phyloP scores from a whole-genome alignment of 208 protist species.

The Acanthamoeba divionensis region DNA sequence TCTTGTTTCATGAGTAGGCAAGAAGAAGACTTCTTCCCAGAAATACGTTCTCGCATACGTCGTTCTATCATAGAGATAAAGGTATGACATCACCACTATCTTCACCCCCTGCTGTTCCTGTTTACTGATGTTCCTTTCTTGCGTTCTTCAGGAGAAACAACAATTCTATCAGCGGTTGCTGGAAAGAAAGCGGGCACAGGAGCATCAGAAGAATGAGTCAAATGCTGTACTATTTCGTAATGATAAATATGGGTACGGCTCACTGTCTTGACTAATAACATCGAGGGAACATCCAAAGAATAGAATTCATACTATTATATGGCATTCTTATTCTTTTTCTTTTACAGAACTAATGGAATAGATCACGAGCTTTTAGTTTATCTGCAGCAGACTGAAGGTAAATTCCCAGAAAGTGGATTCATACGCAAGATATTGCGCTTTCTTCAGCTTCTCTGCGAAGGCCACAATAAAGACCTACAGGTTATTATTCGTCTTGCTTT shows the following conservation, averaged over 20 bases:
- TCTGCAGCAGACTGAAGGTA: background rate
- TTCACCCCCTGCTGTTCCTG: too few species aligned
- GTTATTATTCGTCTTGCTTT: too few species aligned
- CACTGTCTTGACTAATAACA: too few species aligned
- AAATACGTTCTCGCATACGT: constrained; percentile 24
- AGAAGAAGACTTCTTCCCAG: background rate
- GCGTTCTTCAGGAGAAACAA: too few species aligned
- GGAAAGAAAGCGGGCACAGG: background rate
- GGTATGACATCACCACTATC: too few species aligned
- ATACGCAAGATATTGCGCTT: constrained; percentile 34
- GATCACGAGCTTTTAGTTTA: background rate
- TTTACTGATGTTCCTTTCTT: too few species aligned
- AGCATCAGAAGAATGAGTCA: background rate
- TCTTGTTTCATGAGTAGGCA: background rate
- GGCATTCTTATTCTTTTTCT: too few species aligned
- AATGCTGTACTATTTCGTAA: background rate
- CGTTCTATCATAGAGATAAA: constrained; percentile 30
- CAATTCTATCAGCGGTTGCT: background rate
- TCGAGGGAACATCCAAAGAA: too few species aligned
- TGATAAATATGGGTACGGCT: constrained; percentile 1
- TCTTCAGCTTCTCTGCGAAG: constrained; percentile 42
- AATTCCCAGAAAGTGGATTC: constrained; percentile 18
- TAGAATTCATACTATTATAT: too few species aligned
- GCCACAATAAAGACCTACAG: constrained; percentile 29
- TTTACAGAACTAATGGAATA: background rate